Percentiles rank a stretch among this genome's conserved stretches.
Evolutionary conservation across 164 flowering plant genomes (phyloP).

Genomic region (Berberis vulgaris): DNA sequence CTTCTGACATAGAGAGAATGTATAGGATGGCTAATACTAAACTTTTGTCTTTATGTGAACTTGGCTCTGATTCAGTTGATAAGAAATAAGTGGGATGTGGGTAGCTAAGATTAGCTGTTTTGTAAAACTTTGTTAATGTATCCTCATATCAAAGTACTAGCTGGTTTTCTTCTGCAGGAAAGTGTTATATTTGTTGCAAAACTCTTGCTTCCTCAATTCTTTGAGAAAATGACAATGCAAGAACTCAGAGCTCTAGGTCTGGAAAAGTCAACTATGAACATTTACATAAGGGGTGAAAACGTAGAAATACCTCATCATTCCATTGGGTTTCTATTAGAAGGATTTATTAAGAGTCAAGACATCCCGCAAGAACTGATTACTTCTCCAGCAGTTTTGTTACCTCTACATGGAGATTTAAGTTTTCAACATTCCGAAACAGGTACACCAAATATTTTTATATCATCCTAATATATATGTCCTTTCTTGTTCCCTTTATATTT

Average conservation of each 20-base stretch:
- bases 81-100: neutral
- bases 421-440: constrained; percentile 35
- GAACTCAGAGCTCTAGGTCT: constrained; percentile 65
- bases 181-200: constrained; percentile 64
- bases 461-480: neutral
- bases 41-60: neutral
- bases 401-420: constrained; percentile 41
- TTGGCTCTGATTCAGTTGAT: no score
- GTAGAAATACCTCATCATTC: constrained; percentile 56
- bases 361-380: constrained; percentile 44
- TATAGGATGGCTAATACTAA: neutral
- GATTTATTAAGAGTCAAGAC: constrained; percentile 48
- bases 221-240: constrained; percentile 72
- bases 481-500: no score
- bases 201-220: constrained; percentile 73
- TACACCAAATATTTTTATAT: constrained; percentile 9
- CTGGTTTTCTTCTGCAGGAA: constrained; percentile 44
- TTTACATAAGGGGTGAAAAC: constrained; percentile 60
- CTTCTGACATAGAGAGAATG: neutral
- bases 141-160: neutral
- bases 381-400: constrained; percentile 60
- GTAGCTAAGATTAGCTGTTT: neutral
- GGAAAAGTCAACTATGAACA: constrained; percentile 64
- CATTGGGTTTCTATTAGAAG: constrained; percentile 68
- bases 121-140: neutral